These are phyloP conservation scores for Alloteropsis angusta DNA, from an alignment of 202 grass and related monocot species.

Conservation along the genomic window DNA sequence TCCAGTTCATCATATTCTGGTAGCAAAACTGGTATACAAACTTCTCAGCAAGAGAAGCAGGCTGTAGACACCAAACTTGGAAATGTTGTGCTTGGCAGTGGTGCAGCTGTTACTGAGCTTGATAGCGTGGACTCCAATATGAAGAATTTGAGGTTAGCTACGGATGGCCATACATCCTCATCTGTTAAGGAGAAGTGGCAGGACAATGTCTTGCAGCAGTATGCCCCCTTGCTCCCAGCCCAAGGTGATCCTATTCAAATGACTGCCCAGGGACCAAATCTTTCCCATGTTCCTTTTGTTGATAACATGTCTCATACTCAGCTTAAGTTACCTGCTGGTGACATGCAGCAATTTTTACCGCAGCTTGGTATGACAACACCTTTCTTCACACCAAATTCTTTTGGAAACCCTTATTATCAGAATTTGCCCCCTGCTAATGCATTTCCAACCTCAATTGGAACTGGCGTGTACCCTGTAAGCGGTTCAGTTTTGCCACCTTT, in stretches of 20 bases:
- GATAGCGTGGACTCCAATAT: constrained; percentile 39
- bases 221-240: constrained; percentile 18
- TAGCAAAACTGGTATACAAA: constrained; percentile 17
- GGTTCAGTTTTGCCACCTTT: constrained; percentile 54
- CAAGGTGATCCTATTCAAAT: constrained; percentile 42
- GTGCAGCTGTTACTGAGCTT: constrained; percentile 27
- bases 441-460: constrained; percentile 44
- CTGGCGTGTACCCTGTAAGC: constrained; percentile 48
- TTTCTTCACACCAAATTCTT: constrained; percentile 51
- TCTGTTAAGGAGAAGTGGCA: constrained; percentile 39
- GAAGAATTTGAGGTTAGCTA: constrained; percentile 52
- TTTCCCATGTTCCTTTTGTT: constrained; percentile 27
- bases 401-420: constrained; percentile 52
- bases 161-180: constrained; percentile 28
- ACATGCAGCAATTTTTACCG: constrained; percentile 53
- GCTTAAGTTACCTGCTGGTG: constrained; percentile 42
- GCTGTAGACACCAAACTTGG: constrained; percentile 9
- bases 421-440: constrained; percentile 56
- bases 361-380: constrained; percentile 44
- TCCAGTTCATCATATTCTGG: constrained; percentile 36
- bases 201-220: constrained; percentile 31
- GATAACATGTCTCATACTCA: constrained; percentile 49
- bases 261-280: constrained; percentile 37
- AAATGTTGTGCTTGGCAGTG: constrained; percentile 28
- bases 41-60: constrained; percentile 32